phyloP scores from a whole-genome alignment of 805 yeast species.

The Scheffersomyces coipomensis region DNA sequence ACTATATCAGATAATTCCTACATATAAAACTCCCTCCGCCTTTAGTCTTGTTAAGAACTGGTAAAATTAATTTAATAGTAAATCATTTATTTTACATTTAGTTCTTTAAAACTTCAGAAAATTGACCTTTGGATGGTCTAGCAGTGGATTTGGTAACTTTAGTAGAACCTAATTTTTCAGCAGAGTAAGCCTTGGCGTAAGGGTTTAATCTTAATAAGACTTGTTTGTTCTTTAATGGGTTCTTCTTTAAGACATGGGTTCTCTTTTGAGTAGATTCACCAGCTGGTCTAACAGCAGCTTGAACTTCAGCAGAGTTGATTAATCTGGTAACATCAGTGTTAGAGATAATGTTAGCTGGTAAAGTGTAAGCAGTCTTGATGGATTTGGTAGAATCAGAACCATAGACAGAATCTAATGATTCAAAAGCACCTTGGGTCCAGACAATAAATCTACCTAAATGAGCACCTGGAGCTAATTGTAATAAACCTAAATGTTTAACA shows the following conservation, averaged over 20 bases:
- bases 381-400: slow-evolving; percentile 86
- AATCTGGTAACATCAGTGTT: slow-evolving; percentile 95
- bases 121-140: slow-evolving; percentile 70
- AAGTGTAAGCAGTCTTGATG: slow-evolving; percentile 82
- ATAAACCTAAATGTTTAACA: slow-evolving; percentile 88
- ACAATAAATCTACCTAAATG: slow-evolving; percentile 99
- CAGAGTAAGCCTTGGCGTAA: slow-evolving; percentile 95
- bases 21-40: background rate
- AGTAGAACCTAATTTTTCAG: slow-evolving; percentile 83
- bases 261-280: slow-evolving; percentile 93
- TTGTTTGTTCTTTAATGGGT: slow-evolving; percentile 96
- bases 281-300: slow-evolving; percentile 95
- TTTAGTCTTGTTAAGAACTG: too few species aligned
- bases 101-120: slow-evolving; percentile 62
- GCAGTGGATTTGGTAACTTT: slow-evolving; percentile 66
- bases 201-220: slow-evolving; percentile 98
- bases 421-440: slow-evolving; percentile 99
- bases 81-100: too few species aligned
- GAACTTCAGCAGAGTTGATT: slow-evolving; percentile 99
- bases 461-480: slow-evolving; percentile 99
- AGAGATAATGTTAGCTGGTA: slow-evolving; percentile 92
- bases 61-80: too few species aligned
- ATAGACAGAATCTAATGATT: slow-evolving; percentile 95
- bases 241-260: slow-evolving; percentile 95
- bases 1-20: background rate